Percentiles rank a stretch among this genome's conserved stretches.
These are phyloP conservation scores for Symbiodinium pilosum DNA, from an alignment of 73 alveolate genomes.

Conservation along the genomic window DNA sequence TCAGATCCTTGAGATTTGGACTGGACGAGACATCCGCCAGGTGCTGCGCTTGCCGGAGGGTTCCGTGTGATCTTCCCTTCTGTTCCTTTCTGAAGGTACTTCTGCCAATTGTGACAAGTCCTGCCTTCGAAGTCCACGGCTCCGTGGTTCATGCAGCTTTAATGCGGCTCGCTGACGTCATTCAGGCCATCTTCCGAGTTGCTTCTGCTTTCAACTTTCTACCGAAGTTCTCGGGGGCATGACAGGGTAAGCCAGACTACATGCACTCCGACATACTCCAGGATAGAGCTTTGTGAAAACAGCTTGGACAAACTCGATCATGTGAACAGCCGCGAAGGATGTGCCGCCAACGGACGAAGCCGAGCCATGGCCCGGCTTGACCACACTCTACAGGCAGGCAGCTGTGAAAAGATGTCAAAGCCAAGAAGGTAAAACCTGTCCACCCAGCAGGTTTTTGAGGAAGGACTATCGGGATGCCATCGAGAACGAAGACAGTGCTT, in stretches of 20 bases:
- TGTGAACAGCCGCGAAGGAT: neutral
- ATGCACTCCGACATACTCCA: conserved; percentile 21
- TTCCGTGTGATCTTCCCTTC: too few relatives aligned
- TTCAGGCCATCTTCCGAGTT: conserved; percentile 27
- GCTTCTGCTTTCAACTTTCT: too few relatives aligned
- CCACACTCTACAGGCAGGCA: conserved; percentile 20
- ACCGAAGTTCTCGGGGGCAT: neutral
- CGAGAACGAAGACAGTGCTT: conserved; percentile 42
- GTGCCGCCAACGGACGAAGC: conserved; percentile 57
- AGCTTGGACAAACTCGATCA: too few relatives aligned
- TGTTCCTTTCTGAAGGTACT: conserved; percentile 38
- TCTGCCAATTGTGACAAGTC: conserved; percentile 58
- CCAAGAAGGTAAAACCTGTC: neutral
- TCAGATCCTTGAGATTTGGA: conserved; percentile 59
- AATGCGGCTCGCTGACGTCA: conserved; percentile 72
- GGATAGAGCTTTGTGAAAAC: neutral
- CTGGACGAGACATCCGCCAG: conserved; percentile 87
- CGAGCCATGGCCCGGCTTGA: conserved; percentile 53
- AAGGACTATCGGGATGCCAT: conserved; percentile 19
- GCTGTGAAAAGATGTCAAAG: too few relatives aligned
- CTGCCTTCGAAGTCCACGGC: conserved; percentile 79
- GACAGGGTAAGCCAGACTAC: conserved; percentile 86
- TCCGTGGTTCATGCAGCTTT: conserved; percentile 56
- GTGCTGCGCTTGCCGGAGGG: neutral
- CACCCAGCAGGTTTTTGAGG: neutral